A percentile compares a stretch with the other conserved stretches of the same genome.
Evolutionary conservation across 192 early-diverging fungal species (phyloP).

Genomic region (Backusella luteola): DNA sequence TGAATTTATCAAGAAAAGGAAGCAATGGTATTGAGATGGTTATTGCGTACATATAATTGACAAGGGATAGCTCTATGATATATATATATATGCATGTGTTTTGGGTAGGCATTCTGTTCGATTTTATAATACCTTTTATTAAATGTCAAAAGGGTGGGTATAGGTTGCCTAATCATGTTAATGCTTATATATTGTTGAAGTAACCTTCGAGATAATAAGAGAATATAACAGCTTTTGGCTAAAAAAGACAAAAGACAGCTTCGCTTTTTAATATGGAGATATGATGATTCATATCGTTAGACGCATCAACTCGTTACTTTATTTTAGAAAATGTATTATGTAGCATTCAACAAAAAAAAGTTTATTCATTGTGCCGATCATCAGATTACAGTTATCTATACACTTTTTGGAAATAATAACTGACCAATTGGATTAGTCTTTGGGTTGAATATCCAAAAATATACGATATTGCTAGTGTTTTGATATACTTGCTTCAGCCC

Average conservation of each 20-base stretch:
- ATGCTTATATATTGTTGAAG: not conserved
- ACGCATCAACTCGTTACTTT: no score
- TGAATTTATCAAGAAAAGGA: not conserved
- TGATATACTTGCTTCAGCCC: not conserved
- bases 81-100: not conserved
- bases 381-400: not conserved
- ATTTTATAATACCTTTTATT: no score
- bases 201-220: not conserved
- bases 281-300: no score
- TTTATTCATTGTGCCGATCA: no score
- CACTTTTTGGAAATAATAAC: not conserved
- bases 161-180: no score
- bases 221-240: not conserved
- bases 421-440: not conserved
- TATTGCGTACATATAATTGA: no score
- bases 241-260: not conserved
- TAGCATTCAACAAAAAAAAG: no score
- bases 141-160: no score
- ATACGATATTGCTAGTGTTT: no score
- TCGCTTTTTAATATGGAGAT: no score
- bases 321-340: no score
- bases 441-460: not conserved
- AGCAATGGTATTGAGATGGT: no score
- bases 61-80: not conserved
- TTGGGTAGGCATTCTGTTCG: not conserved